phyloP scores from a whole-genome alignment of 805 yeast species.

The Lipomyces sp. region DNA sequence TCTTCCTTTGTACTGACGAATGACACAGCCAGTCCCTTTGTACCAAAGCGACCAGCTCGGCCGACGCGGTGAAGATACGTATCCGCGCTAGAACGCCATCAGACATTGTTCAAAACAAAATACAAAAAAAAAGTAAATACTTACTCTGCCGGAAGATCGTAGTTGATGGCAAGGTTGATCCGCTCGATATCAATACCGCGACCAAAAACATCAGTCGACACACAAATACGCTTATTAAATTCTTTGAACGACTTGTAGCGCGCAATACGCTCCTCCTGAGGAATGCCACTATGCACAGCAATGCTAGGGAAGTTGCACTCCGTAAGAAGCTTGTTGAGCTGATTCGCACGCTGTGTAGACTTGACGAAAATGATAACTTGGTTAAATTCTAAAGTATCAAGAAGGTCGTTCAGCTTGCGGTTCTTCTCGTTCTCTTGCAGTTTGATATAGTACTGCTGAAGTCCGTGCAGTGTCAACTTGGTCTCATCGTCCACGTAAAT shows the following conservation, averaged over 20 bases:
- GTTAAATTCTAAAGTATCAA: slow-evolving; percentile 94
- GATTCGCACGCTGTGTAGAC: slow-evolving; percentile 89
- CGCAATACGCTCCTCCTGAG: slow-evolving; percentile 97
- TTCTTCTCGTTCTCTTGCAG: slow-evolving; percentile 90
- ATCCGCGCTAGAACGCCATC: slow-evolving; percentile 60
- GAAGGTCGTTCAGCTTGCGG: slow-evolving; percentile 85
- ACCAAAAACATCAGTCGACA: slow-evolving; percentile 97
- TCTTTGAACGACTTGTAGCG: slow-evolving; percentile 96
- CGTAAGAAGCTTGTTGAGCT: slow-evolving; percentile 82
- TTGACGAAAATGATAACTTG: slow-evolving; percentile 97
- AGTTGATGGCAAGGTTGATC: slow-evolving; percentile 96
- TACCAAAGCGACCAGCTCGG: slow-evolving; percentile 99
- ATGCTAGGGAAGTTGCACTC: slow-evolving; percentile 96
- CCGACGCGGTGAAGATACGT: slow-evolving; percentile 99
- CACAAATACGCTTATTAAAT: slow-evolving; percentile 98
- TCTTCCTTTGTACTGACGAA: slow-evolving; percentile 86
- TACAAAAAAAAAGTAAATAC: slow-evolving; percentile 2
- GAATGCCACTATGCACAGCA: slow-evolving; percentile 92
- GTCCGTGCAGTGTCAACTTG: slow-evolving; percentile 95
- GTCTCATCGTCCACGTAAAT: slow-evolving; percentile 97
- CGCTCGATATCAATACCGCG: slow-evolving; percentile 99
- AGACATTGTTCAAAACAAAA: not conserved
- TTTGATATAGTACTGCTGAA: slow-evolving; percentile 94
- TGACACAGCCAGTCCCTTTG: slow-evolving; percentile 95
- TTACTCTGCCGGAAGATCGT: slow-evolving; percentile 85